Evolutionary conservation across 176 grass and related monocot species (phyloP).

Genomic region (Oryza officinalis): DNA sequence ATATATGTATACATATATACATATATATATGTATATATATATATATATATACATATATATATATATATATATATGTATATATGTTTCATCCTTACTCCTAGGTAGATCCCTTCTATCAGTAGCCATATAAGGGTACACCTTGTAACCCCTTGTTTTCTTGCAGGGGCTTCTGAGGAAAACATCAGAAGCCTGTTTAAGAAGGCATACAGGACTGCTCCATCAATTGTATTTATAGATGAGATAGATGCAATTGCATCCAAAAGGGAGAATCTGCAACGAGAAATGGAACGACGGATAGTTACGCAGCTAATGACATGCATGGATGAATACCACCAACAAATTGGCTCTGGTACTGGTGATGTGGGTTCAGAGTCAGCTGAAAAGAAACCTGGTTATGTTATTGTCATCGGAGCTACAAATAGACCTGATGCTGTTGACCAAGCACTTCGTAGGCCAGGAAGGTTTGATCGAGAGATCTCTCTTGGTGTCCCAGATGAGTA

Average conservation of each 20-base stretch:
- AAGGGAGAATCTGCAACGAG: slow-evolving; percentile 86
- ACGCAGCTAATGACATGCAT: slow-evolving; percentile 97
- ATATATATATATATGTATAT: no score
- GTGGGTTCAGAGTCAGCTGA: slow-evolving; percentile 62
- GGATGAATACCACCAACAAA: slow-evolving; percentile 82
- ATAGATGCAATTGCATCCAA: slow-evolving; percentile 98
- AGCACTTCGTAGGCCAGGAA: slow-evolving; percentile 84
- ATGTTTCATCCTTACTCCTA: not conserved
- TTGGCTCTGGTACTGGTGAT: slow-evolving; percentile 32
- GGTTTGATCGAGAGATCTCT: slow-evolving; percentile 89
- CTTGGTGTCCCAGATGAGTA: slow-evolving; percentile 90
- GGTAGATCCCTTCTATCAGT: not conserved
- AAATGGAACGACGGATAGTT: slow-evolving; percentile 92
- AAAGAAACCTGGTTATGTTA: slow-evolving; percentile 78
- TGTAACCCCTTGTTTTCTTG: not conserved
- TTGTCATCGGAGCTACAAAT: slow-evolving; percentile 98
- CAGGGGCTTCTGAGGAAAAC: slow-evolving; percentile 95
- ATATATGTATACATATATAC: no score
- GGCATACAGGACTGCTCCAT: slow-evolving; percentile 86
- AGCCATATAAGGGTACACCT: not conserved
- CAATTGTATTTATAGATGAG: slow-evolving; percentile 96
- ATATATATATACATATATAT: no score
- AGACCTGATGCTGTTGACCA: slow-evolving; percentile 95
- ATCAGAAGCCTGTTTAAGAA: slow-evolving; percentile 88
- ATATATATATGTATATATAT: no score